phyloP scores from a whole-genome alignment of 306 rosid genomes.

The Prunus armeniaca region DNA sequence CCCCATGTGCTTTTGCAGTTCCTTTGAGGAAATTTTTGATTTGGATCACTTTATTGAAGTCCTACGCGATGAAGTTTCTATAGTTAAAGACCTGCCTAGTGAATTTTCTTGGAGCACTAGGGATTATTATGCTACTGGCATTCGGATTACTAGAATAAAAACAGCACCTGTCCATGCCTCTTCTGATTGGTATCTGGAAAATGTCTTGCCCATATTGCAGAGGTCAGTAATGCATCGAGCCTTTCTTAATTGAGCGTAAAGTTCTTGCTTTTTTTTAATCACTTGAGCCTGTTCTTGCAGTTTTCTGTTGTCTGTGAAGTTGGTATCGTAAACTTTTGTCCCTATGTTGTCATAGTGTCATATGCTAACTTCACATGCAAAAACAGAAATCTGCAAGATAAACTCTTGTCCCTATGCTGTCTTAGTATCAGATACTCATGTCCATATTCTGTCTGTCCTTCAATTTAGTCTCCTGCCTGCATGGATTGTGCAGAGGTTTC shows the following conservation, averaged over 20 bases:
- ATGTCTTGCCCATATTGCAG: constrained; percentile 75
- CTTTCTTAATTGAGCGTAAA: not conserved
- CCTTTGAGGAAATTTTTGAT: constrained; percentile 84
- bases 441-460: not conserved
- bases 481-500: not conserved
- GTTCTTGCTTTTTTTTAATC: not conserved
- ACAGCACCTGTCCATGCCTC: constrained; percentile 82
- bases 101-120: constrained; percentile 86
- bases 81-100: constrained; percentile 75
- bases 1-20: constrained; percentile 44
- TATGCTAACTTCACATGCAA: too few species aligned
- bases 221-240: constrained; percentile 48
- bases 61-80: constrained; percentile 66
- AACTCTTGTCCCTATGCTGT: too few species aligned
- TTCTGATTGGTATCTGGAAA: constrained; percentile 87
- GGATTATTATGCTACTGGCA: constrained; percentile 75
- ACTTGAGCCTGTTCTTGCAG: constrained; percentile 20
- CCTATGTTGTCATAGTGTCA: not conserved
- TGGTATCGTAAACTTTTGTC: not conserved
- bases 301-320: not conserved
- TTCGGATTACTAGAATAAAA: constrained; percentile 79
- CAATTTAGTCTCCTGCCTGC: not conserved
- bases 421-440: not conserved
- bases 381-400: too few species aligned
- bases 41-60: constrained; percentile 83